Conservation (phyloP, 2,329 filamentous ascomycete genomes). For the Colletotrichum eremochloae region DNA sequence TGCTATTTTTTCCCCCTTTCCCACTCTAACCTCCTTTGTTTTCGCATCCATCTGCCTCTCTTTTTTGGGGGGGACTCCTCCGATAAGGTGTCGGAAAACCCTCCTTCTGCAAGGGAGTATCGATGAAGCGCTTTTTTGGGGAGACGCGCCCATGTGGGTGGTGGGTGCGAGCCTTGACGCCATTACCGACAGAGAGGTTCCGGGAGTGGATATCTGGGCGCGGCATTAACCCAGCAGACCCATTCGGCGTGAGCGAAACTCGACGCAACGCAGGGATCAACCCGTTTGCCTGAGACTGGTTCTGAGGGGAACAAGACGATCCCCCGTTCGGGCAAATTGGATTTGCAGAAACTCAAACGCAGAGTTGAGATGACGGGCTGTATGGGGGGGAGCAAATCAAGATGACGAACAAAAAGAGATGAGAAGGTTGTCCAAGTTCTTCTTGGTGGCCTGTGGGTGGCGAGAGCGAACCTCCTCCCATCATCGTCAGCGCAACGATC, state of each 20-base stretch:
- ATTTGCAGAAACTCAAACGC: conserved; percentile 31
- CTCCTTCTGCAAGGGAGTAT: conserved; percentile 40
- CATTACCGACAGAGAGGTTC: conserved; percentile 46
- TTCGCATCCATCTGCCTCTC: background rate
- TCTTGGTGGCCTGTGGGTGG: background rate
- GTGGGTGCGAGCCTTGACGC: conserved; percentile 46
- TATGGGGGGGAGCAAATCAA: background rate
- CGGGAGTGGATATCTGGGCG: conserved; percentile 45
- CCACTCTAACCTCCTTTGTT: background rate
- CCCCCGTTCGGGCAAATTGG: conserved; percentile 29
- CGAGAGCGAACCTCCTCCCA: background rate
- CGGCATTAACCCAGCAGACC: conserved; percentile 46
- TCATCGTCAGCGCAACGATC: conserved; percentile 27
- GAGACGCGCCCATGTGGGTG: conserved; percentile 43
- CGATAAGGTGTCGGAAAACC: background rate
- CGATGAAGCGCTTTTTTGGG: conserved; percentile 30
- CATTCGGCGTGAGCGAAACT: conserved; percentile 45
- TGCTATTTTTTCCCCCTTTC: background rate
- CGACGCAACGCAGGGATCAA: conserved; percentile 43
- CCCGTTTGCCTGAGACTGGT: conserved; percentile 45
- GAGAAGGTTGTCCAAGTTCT: conserved; percentile 5
- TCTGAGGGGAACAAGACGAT: conserved; percentile 40
- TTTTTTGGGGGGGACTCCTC: background rate
- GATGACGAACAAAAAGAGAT: background rate
- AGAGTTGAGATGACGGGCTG: conserved; percentile 33